Conservation (phyloP, 2,329 filamentous ascomycete genomes). For the Colletotrichum zoysiae region DNA sequence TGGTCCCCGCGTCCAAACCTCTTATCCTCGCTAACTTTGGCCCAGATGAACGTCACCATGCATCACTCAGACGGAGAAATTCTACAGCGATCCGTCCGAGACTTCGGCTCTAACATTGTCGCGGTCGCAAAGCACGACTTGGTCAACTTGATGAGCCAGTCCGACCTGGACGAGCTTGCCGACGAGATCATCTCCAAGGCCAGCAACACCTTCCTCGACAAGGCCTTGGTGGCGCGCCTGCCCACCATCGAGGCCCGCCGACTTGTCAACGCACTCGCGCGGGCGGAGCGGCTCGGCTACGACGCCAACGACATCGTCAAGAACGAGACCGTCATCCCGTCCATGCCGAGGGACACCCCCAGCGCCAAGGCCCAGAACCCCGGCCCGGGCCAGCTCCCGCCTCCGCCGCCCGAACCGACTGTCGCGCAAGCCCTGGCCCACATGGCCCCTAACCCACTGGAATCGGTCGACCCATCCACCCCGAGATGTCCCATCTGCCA, state of each 20-base stretch:
- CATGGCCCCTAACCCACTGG: conserved; percentile 12
- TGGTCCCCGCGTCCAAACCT: background rate
- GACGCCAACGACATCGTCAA: conserved; percentile 63
- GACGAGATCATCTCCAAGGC: conserved; percentile 58
- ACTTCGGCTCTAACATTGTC: conserved; percentile 62
- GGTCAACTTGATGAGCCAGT: conserved; percentile 53
- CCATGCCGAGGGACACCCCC: conserved; percentile 4
- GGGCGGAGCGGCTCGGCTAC: conserved; percentile 69
- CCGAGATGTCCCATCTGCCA: conserved; percentile 40
- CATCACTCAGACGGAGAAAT: conserved; percentile 57
- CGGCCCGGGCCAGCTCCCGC: no score
- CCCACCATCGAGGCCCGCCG: conserved; percentile 66
- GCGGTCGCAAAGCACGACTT: conserved; percentile 56
- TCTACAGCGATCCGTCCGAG: conserved; percentile 55
- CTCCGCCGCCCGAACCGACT: background rate
- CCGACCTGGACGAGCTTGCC: conserved; percentile 61
- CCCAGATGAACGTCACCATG: conserved; percentile 59
- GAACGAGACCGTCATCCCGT: conserved; percentile 57
- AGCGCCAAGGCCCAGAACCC: background rate
- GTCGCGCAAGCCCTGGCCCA: background rate
- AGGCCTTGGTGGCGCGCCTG: conserved; percentile 63
- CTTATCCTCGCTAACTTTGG: conserved; percentile 44
- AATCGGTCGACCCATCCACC: conserved; percentile 25
- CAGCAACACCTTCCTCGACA: conserved; percentile 65
- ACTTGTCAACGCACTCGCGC: conserved; percentile 68